These are phyloP conservation scores for Musa schizocarpa DNA, from an alignment of 176 grass and related monocot genomes.

Conservation along the genomic window DNA sequence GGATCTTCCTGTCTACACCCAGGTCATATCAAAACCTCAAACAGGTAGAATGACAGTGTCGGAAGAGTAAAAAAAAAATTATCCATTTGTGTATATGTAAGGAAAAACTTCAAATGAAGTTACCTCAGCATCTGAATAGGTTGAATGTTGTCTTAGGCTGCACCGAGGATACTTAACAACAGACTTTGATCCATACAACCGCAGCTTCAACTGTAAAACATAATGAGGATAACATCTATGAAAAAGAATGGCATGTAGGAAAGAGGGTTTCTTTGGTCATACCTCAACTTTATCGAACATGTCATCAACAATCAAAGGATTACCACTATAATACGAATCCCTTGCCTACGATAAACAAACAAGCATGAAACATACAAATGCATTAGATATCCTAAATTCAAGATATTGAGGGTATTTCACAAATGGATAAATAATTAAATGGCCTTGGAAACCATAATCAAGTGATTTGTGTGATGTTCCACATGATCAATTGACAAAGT, in stretches of 20 bases:
- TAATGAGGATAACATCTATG: background rate
- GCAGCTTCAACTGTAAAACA: conserved; percentile 58
- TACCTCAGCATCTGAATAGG: conserved; percentile 89
- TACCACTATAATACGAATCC: conserved; percentile 90
- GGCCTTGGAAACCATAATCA: too few relatives aligned
- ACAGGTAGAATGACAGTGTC: conserved; percentile 24
- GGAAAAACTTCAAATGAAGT: conserved; percentile 7
- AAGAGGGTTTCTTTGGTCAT: background rate
- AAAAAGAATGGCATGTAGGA: background rate
- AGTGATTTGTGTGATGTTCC: too few relatives aligned
- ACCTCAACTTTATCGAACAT: conserved; percentile 99
- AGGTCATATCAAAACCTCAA: conserved; percentile 32
- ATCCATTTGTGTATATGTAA: background rate
- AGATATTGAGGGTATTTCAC: too few relatives aligned
- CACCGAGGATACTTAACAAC: conserved; percentile 91
- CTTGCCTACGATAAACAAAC: conserved; percentile 34
- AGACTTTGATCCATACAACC: conserved; percentile 66
- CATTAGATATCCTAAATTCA: background rate
- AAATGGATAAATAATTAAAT: too few relatives aligned
- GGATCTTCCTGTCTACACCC: conserved; percentile 94
- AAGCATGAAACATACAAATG: background rate
- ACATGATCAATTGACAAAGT: too few relatives aligned
- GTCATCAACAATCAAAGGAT: conserved; percentile 82
- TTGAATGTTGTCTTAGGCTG: conserved; percentile 69
- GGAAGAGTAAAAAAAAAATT: conserved; percentile 15